A percentile compares a stretch with the other conserved stretches of the same genome.
These are phyloP conservation scores for Mycena chlorophos DNA, from an alignment of 768 basidiomycete genomes.

Conservation along the genomic window DNA sequence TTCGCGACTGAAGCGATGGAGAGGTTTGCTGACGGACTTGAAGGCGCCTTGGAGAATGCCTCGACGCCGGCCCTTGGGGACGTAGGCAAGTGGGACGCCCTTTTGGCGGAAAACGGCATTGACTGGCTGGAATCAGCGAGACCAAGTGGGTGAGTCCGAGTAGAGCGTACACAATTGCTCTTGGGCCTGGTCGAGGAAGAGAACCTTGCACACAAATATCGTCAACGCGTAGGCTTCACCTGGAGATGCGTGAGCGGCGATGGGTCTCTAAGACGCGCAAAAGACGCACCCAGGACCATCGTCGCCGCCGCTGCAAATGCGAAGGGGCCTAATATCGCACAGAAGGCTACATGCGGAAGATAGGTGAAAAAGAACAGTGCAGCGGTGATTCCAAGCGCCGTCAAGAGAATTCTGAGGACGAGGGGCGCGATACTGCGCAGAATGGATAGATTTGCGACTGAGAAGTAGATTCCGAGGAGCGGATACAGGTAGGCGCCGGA, in stretches of 20 bases:
- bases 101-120: constrained; percentile 5
- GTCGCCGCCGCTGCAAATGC: constrained; percentile 55
- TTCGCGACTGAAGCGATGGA: constrained; percentile 44
- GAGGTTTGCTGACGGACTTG: constrained; percentile 48
- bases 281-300: constrained; percentile 34
- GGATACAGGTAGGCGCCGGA: constrained; percentile 43
- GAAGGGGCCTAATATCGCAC: constrained; percentile 64
- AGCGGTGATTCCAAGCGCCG: constrained; percentile 41
- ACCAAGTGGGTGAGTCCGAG: neutral
- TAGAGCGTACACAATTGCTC: constrained; percentile 38
- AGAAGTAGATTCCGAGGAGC: constrained; percentile 37
- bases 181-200: constrained; percentile 37
- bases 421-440: constrained; percentile 38
- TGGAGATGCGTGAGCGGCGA: constrained; percentile 41
- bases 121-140: constrained; percentile 5
- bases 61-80: constrained; percentile 35
- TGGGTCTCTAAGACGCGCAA: constrained; percentile 44
- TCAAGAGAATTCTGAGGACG: constrained; percentile 38
- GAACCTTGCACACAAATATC: constrained; percentile 36
- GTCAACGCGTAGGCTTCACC: constrained; percentile 43
- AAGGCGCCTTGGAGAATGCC: constrained; percentile 46
- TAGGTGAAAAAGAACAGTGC: constrained; percentile 61
- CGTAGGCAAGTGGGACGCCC: constrained; percentile 1
- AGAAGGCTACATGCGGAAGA: constrained; percentile 65
- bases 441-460: constrained; percentile 37